phyloP scores from a whole-genome alignment of 139 green algal genomes.

The Tetradesmus obliquus region DNA sequence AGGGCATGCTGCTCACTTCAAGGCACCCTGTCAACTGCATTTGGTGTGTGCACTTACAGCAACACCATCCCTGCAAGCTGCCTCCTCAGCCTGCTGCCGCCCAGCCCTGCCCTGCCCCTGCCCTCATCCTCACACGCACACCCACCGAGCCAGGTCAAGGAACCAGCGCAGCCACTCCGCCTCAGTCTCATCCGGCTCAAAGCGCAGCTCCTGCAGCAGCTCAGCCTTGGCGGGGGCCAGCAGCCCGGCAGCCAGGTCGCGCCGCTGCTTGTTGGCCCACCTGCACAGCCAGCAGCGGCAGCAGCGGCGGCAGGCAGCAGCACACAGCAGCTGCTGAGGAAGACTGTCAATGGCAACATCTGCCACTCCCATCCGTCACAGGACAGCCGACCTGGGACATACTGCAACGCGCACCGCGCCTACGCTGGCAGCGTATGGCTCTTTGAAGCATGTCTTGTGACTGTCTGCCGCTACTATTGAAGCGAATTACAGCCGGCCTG shows the following conservation, averaged over 20 bases:
- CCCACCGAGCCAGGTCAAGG: constrained; percentile 58
- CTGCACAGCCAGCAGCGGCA: not conserved
- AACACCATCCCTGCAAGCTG: not conserved
- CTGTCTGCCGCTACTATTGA: no score
- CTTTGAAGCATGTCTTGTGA: no score
- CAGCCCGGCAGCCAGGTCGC: not conserved
- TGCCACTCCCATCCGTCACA: no score
- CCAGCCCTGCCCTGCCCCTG: not conserved
- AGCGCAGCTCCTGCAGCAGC: constrained; percentile 56
- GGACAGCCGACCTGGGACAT: no score
- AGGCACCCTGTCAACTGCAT: no score
- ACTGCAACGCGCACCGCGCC: no score
- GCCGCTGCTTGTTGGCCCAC: constrained; percentile 66
- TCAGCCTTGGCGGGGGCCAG: constrained; percentile 40
- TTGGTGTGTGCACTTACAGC: no score
- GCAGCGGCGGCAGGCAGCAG: not conserved
- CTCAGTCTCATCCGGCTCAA: constrained; percentile 73
- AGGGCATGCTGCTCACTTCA: no score
- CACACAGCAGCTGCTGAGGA: not conserved
- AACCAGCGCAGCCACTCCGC: constrained; percentile 84
- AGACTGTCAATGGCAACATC: not conserved
- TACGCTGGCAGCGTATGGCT: no score
- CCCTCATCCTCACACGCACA: constrained; percentile 38
- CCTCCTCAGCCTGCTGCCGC: not conserved
- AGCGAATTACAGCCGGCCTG: no score